Base-by-base conservation (phyloP, 352 stramenopile species). In the Pythium rhizo-oryzae region DNA sequence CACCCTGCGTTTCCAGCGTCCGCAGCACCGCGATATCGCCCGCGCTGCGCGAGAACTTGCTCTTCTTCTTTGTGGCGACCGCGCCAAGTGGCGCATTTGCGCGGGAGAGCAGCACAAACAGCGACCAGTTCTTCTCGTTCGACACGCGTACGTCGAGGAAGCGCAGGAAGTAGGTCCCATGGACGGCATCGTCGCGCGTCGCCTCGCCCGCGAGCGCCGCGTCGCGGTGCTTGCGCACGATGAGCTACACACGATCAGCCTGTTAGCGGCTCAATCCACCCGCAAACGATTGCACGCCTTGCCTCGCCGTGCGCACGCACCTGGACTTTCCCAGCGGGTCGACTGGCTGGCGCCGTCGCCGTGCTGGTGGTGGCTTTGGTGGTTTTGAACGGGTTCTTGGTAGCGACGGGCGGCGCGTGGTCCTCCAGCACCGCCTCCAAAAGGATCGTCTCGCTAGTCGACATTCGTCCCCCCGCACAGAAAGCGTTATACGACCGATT, bases 91-190 rank as follows among this genome's bases (percentile, higher is more conserved):
- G 60, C 35, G 61, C 67, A 1, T 71, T 62, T 0, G 61, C 59
- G 2, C 74, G 74, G 0, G 79, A 90, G 24, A 93, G 72, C 21
- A 91, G 70, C 28, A 91, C 81, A 25, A 79, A 91, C 2, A 89
- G 67, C 37, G 80, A 80, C 39, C 87, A 68, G 33, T 84, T 74
- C 8, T 75, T 77, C n/a, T 85, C 78, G 62, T 91, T 91, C 19
- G 68, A 68, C 30, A 93, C 64, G 0, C 15, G 54, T 1, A 91
- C 74, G n/a, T 86, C 67, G 25, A 82, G 24, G 58, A 93, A 91
- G 13, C 72, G 84, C 33, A 93, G 66, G 72, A 67, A 87, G 65
- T 82, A 78, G 4, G 62, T 51, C 1, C 11, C 37, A 25, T 39
- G 35, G n/a, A 58, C 33, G 16, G 11, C 35, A 39, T 35, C 46